Evolutionary conservation across 306 rosid genomes (phyloP), one percentile per base, ranked within the genome.

Genomic region (Malus fusca): DNA sequence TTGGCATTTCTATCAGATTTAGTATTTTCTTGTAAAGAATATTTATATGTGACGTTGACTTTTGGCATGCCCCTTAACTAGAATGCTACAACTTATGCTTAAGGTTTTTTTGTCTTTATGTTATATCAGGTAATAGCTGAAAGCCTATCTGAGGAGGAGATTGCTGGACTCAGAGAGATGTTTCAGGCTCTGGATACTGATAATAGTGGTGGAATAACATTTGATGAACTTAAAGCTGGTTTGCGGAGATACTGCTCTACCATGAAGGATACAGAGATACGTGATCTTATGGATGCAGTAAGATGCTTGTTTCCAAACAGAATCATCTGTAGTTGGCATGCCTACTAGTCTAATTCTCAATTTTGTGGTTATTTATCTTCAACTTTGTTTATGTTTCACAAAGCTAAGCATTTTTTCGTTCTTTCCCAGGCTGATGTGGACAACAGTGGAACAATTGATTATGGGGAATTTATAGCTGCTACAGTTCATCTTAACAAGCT

Each of bases 201-300:
- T 84, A 88, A 83, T 79, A 93, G 98, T 74, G 98, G 98, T 56
- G 96, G 97, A 66, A 93, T 93, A 77, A 93, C 98, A 72, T 93
- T 93, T 76, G 98, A 93, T 80, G 98, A 93, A 84, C 93, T 93
- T 78, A 93, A 93, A 88, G 97, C 98, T 76, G 98, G 98, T 75
- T 84, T 93, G 82, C 87, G 90, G 85, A 93, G 96, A 87, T 93
- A 93, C 75, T 96, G 98, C 77, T 91, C 98, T 68, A 93, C 97
- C 79, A 82, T 93, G 84, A 89, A 93, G 83, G 98, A 93, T 86
- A 83, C 74, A 64, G 98, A 93, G 87, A 93, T 93, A 80, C 92
- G 93, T 44, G 97, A 93, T 83, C 97, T 93, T 72, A 93, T 93
- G 98, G 96, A 88, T 43, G 98, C 98, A 61, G 98, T 93, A 84